Evolutionary conservation across 805 yeast genomes (phyloP), one percentile per base, ranked within the genome.

Genomic region (Nakazawaea populi): DNA sequence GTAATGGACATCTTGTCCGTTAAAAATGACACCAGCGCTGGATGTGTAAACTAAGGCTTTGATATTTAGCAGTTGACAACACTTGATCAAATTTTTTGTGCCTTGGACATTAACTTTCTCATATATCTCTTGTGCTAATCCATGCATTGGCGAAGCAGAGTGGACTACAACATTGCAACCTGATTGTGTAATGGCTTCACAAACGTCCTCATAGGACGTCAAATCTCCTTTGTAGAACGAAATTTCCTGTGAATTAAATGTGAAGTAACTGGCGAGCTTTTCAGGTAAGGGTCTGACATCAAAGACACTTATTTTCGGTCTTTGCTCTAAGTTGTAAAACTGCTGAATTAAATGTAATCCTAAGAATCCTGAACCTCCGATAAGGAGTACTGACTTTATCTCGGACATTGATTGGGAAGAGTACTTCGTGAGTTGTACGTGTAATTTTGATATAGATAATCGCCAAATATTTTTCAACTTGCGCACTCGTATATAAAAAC

Each of bases 121-220:
- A 68, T 92, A 92, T 43, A 94, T 77, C 42, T 80, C 84, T 57
- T 86, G 86, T n/a, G 82, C 78, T 58, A 84, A 73, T 4, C 97
- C 97, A 64, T 90, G 97, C 66, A 94, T 78, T 18, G 99, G 99
- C 10, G 98, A 92, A 2, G 98, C 99, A 1, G 96, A 87, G 64
- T 95, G 98, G 7, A 94, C 96, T 28, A 94, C 79, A 1, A 89
- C 91, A 41, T 80, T 76, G 45, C 96, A 89, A 38, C 73, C 65
- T 32, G 85, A 74, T 11, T 61, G 65, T 35, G 67, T 64, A 38
- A 92, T 79, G 0, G 95, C 96, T 6, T 67, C 61, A 3, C 70
- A 64, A 5, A 94, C 84, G 60, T 89, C 96, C 8, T 70, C 77
- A 31, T 75, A 77, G 0, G 86, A 80, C 0, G 98, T 89, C 55